Evolutionary conservation across 2,329 filamentous ascomycete species (phyloP).

Genomic region (Colletotrichum liriopes): DNA sequence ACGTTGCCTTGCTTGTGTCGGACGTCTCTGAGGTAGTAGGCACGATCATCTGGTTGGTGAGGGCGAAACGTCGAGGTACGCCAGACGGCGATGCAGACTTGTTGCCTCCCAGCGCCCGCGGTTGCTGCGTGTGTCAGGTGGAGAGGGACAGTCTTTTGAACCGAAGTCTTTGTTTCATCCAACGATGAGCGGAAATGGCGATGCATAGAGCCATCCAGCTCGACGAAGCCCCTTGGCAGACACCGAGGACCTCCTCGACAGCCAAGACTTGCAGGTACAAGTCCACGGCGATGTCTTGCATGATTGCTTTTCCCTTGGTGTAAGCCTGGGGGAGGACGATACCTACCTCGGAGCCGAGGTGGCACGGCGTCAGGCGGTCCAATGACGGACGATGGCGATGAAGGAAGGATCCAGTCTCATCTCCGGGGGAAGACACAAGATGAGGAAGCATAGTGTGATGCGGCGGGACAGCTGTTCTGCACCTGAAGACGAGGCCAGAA

Average conservation of each 20-base stretch:
- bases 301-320: neutral
- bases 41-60: neutral
- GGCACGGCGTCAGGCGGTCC: neutral
- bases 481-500: neutral
- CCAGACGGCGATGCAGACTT: neutral
- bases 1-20: constrained; percentile 6
- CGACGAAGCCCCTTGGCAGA: neutral
- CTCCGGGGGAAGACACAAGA: neutral
- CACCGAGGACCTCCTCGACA: neutral
- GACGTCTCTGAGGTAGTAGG: neutral
- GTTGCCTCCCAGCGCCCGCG: neutral
- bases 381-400: neutral
- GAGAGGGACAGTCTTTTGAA: neutral
- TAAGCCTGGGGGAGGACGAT: neutral
- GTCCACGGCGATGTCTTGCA: neutral
- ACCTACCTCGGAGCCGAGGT: neutral
- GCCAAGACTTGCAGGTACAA: neutral
- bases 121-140: neutral
- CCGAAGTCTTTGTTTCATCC: neutral
- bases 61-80: neutral
- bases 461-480: neutral
- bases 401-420: neutral
- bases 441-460: neutral
- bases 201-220: neutral
- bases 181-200: neutral